Evolutionary conservation across 1,139 yeast species (phyloP), one percentile per base, ranked within the genome.

Genomic region (Saccharomycopsis hybrid): DNA sequence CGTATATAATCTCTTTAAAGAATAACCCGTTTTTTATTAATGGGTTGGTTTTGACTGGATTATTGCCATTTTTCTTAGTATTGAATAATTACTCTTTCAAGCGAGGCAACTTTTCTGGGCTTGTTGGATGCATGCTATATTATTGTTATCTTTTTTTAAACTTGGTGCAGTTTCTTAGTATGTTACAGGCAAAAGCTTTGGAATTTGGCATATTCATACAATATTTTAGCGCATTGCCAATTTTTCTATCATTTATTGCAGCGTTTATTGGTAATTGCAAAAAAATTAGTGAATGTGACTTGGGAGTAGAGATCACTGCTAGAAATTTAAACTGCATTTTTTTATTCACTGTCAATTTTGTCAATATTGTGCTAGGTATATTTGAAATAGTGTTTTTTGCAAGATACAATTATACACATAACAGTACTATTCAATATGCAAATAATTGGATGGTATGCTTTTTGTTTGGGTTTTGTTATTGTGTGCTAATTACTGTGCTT

Each of bases 281-380:
- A 41, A 27, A 43, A 42, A 35, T 51, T 4, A 9, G 28, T 24
- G 39, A 44, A 9, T 44, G 43, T 42, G 47, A 44, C 24, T 25
- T 44, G 18, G 37, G 46, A 4, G 44, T 35, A n/a, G 48, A 36
- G 9, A 42, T 48, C 25, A 33, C 30, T n/a, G 9, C 33, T 2
- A 28, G 46, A 24, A 33, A 37, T 25, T 35, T 44, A 29, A 51
- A 43, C 18, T 18, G 33, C 9, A 30, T 51, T 25, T 51, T 28
- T 27, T 30, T 51, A 13, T 37, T 40, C n/a, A 29, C 37, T 2
- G 27, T 38, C 24, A 46, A 46, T 29, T 25, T 45, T 3, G 28
- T 33, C 44, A 51, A 48, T 28, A n/a, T 51, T n/a, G 30, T 51
- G 2, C 27, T 51, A 41, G 54, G 54, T 4, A 18, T 32, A 18